Conservation (phyloP, 495 filamentous ascomycete genomes). For the Penicillium cosmopolitanum region DNA sequence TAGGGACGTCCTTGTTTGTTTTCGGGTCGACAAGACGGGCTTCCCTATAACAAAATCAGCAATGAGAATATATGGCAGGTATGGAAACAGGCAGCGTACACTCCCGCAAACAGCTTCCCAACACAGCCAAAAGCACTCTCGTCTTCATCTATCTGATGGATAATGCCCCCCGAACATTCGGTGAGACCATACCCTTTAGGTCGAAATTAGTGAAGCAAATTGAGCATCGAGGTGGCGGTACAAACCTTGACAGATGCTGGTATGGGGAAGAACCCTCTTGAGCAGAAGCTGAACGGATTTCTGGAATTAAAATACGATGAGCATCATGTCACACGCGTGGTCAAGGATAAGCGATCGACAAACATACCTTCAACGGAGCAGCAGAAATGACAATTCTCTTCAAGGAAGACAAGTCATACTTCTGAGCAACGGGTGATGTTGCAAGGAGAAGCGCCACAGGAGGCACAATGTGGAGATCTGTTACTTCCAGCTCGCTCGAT, state of each 20-base stretch:
- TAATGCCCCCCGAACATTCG: conserved; percentile 14
- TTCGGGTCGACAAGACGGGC: conserved; percentile 14
- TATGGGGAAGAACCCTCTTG: conserved; percentile 13
- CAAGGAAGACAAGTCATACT: conserved; percentile 14
- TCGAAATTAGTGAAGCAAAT: conserved; percentile 4
- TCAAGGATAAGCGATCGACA: not conserved
- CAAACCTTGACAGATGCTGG: conserved; percentile 11
- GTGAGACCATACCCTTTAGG: conserved; percentile 11
- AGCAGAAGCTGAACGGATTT: conserved; percentile 14
- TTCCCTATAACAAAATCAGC: conserved; percentile 5
- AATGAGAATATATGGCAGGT: not conserved
- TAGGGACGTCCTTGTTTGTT: conserved; percentile 10
- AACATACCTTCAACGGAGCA: conserved; percentile 11
- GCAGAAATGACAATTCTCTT: conserved; percentile 15
- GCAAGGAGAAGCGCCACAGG: conserved; percentile 14
- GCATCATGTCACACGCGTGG: not conserved
- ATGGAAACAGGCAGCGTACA: conserved; percentile 1
- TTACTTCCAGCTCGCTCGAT: conserved; percentile 17
- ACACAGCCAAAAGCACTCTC: conserved; percentile 14
- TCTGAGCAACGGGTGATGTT: conserved; percentile 13
- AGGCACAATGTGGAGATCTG: conserved; percentile 13
- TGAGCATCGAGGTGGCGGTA: not conserved
- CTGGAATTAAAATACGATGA: not conserved
- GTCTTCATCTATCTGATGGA: conserved; percentile 15
- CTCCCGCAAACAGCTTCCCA: conserved; percentile 15